Conservation (phyloP, 176 grass and related monocot species). For the Poa annua region DNA sequence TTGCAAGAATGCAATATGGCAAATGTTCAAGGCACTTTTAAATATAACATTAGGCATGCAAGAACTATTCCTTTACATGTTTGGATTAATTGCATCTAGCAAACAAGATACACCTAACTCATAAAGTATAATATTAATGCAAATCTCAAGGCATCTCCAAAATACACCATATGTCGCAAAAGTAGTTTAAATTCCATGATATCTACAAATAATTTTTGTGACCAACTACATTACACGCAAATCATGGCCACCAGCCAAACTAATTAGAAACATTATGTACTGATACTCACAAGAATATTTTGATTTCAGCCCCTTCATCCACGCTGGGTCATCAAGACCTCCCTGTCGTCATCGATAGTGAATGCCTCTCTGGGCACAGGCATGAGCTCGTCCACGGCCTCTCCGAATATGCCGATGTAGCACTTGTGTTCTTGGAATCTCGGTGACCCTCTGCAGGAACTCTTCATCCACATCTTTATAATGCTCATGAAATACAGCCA, state of each 20-base stretch:
- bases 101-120: too few relatives aligned
- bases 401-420: slow-evolving; percentile 57
- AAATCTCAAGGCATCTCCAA: not conserved
- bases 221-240: not conserved
- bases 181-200: slow-evolving; percentile 13
- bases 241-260: not conserved
- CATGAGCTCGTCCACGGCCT: slow-evolving; percentile 88
- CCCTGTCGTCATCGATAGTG: slow-evolving; percentile 72
- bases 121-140: too few relatives aligned
- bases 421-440: slow-evolving; percentile 61
- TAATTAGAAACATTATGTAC: not conserved
- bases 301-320: slow-evolving; percentile 81
- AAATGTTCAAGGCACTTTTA: too few relatives aligned
- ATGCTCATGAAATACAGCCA: slow-evolving; percentile 19
- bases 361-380: slow-evolving; percentile 86
- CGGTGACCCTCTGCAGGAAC: slow-evolving; percentile 74
- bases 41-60: too few relatives aligned
- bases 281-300: slow-evolving; percentile 84
- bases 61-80: too few relatives aligned
- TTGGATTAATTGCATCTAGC: too few relatives aligned
- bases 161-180: not conserved
- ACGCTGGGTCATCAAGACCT: slow-evolving; percentile 98
- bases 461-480: slow-evolving; percentile 82
- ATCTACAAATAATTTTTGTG: not conserved
- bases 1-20: too few relatives aligned